Base-by-base conservation (phyloP, 225 moss, liverwort and hornwort genomes). In the Physcomitrium patens region DNA sequence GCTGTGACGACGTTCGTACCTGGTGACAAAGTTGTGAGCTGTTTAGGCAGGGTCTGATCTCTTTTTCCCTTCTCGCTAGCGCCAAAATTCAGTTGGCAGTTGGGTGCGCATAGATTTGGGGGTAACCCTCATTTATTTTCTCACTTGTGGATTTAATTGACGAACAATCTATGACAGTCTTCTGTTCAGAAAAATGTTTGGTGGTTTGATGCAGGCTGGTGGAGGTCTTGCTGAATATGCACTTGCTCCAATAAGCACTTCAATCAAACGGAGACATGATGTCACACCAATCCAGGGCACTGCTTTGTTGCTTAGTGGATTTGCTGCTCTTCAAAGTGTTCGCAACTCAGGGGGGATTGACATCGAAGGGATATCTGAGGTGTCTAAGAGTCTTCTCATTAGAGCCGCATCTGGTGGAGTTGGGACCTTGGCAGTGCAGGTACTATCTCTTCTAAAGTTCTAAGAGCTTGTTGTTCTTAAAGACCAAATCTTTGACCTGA, bases 391-490 rank as follows among this genome's bases (percentile, higher is more conserved):
- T 46, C 82, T 96, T 13, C 83, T 96, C 0, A 81, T 96, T 13
- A 80, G 78, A 10, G 91, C 71, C 9, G 96, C 84, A 68, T 85
- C 94, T 0, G 96, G 94, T 54, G 94, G 96, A 42, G 94, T 96
- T 14, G 96, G 96, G 20, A 79, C 86, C 42, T 85, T 89, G 59
- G 94, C 92, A 20, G 86, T 96, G 55, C 96, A 96, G 93, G 96
- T 96, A 60, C 3, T 17, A 15, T 12, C 28, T 2, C 24, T 23
- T 23, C 41, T 42, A 22, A 27, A 44, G 3, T 45, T 37, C 61
- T 31, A 19, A 61, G 47, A 24, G 12, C 20, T 74, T 26, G 9
- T 46, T 17, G 12, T 2, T 5, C 6, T 14, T n/a, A 49, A 5
- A 14, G 31, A 37, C 48, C 48, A 48, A 1, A n/a, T 15, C 7